A percentile compares a stretch with the other conserved stretches of the same genome.
phyloP scores from a whole-genome alignment of 495 filamentous ascomycete genomes.

The Echria macrotheca region DNA sequence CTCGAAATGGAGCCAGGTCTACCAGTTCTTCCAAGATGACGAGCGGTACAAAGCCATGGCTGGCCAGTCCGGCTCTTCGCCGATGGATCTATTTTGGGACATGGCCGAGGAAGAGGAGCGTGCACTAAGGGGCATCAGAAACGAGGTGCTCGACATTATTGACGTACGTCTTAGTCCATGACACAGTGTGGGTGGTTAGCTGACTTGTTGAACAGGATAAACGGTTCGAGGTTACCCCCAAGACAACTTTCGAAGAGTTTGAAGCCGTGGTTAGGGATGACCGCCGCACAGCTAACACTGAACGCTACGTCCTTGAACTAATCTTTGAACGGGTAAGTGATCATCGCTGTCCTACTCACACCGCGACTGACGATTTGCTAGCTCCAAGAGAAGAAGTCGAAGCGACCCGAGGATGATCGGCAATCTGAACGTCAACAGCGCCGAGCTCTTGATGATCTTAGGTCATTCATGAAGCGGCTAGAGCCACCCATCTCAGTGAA shows the following conservation, averaged over 20 bases:
- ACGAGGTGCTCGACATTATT: conserved; percentile 83
- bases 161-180: conserved; percentile 57
- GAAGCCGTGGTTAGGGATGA: conserved; percentile 69
- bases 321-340: conserved; percentile 67
- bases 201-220: conserved; percentile 57
- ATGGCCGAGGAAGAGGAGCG: conserved; percentile 90
- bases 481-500: conserved; percentile 72
- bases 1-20: conserved; percentile 81
- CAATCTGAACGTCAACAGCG: conserved; percentile 81
- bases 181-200: background rate
- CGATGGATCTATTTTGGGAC: conserved; percentile 97
- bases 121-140: conserved; percentile 70
- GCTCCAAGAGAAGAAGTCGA: conserved; percentile 65
- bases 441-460: conserved; percentile 75
- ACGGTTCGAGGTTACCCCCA: conserved; percentile 80
- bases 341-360: background rate
- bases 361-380: conserved; percentile 34
- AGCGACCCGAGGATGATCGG: conserved; percentile 78
- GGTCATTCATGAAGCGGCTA: conserved; percentile 82
- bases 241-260: conserved; percentile 86
- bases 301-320: conserved; percentile 63
- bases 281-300: conserved; percentile 77
- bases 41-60: conserved; percentile 79
- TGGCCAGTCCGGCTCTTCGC: conserved; percentile 79
- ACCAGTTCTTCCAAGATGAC: conserved; percentile 73